Evolutionary conservation across 73 alveolate species (phyloP), one percentile per base, ranked within the genome.

Genomic region (Paramecium sonneborni): DNA sequence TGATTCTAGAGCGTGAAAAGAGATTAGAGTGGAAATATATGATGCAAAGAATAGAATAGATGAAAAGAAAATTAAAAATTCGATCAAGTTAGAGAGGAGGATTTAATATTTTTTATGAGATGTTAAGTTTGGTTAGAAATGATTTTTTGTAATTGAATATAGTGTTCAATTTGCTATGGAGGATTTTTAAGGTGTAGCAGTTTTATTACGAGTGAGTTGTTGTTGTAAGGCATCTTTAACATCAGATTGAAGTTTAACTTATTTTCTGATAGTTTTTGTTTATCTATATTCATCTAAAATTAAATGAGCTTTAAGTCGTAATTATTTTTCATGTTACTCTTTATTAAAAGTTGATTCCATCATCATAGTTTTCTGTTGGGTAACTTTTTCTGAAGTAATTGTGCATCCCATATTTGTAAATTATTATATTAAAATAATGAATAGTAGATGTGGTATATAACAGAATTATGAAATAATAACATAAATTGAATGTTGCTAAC

Each of bases 361-460:
- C 84, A 62, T 62, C 84, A 62, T 62, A 30, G 84, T 62, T 32
- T 62, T 62, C 46, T 62, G 9, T 62, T 62, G 84, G 84, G 46
- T 62, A 2, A 62, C 48, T 32, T 62, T 62, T 32, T 62, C 84
- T 23, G 84, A 62, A 0, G 84, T 62, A 23, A 62, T 62, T 62
- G 84, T 62, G 44, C 84, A 62, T 62, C 84, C 84, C 84, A 62
- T 62, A 6, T 62, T 62, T 62, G 68, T 52, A 15, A 52, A 52
- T 18, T 18, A 52, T 18, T 52, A 52, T 44, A 44, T 11, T 11
- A 10, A 9, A 15, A 52, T 52, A 52, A 52, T 18, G 15, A 14
- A 52, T 52, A 0, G 18, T 6, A 18, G 68, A 52, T 52, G 18
- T 52, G 3, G 12, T 12, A 15, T 46, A 21, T 12, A 10, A 14